Base-by-base conservation (phyloP, 768 basidiomycete genomes). In the Mycena rebaudengoi region DNA sequence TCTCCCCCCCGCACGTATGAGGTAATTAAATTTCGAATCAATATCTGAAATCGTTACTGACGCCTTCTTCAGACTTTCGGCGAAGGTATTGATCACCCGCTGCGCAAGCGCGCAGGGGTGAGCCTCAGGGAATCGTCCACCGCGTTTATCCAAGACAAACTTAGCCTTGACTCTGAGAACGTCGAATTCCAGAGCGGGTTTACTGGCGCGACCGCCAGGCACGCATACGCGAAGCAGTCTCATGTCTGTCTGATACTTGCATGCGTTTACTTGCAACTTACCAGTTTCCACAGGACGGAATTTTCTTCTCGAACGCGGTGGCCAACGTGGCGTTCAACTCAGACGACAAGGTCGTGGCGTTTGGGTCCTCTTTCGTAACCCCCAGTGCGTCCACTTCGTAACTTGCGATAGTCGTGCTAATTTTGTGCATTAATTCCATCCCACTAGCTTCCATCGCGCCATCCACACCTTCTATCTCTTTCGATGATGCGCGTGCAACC, bases 291-390 rank as follows among this genome's bases (percentile, higher is more conserved):
- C n/a, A 78, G 75, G 62, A 74, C 21, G 75, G 75, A 2, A 71
- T 78, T 45, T 73, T 74, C 16, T 72, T 79, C 41, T 75, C 73
- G 7, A 78, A 79, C 51, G 79, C 81, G 2, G 82, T 83, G 7
- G 82, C 82, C 2, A 83, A 83, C 59, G 76, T 82, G 20, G 79
- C 78, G 2, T 80, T 83, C 70, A 79, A 77, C 67, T 73, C 76
- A 25, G 75, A 75, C 48, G 72, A 78, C 66, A 80, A 79, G 68
- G 79, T 81, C 29, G 76, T 79, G 35, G 73, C 83, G 1, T 80
- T 84, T 58, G 80, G 84, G 23, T 79, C 80, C 13, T 84, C 81
- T 1, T 85, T 85, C 65, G 75, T 84, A 13, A 78, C 79, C 57
- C 74, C 81, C 0, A 71, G 82, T 82, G 61, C n/a, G n/a, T n/a